Base-by-base conservation (phyloP, 306 rosid species). In the Crataegus laevigata region DNA sequence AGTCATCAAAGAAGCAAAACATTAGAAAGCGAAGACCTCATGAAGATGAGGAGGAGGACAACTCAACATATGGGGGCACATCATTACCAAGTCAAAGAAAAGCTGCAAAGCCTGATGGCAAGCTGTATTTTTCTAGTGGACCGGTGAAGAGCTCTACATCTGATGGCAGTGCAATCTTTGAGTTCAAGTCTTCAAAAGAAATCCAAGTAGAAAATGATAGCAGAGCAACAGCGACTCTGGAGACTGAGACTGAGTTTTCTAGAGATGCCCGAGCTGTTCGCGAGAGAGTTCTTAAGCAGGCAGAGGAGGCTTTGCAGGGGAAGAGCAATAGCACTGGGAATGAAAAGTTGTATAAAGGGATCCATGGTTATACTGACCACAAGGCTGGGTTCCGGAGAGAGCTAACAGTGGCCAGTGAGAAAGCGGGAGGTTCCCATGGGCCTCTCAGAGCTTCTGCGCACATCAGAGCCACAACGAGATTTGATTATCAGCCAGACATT, bases 391-490 rank as follows among this genome's bases (percentile, higher is more conserved):
- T 92, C 70, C 87, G 94, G 34, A 85, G 98, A 71, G 98, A 90
- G 85, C 91, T 84, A 54, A 92, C 94, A 8, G 81, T 92, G 80
- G 85, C 96, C 25, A 87, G 97, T 68, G 94, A 89, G 82, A 91
- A 91, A 81, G 97, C 94, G 22, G 94, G 94, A 58, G 97, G 96
- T 24, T 64, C 96, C 50, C 98, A 92, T 85, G 98, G 96, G 61
- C 96, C 98, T 11, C 89, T 92, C 65, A 84, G 98, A 79, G 96
- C 98, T 77, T 92, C 94, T 29, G 94, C 98, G 79, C 96, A 92
- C 76, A 92, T 92, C 54, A 90, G 98, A 82, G 85, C 87, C 79
- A 85, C 94, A 13, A 88, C 91, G 19, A 84, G 98, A 78, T 88
- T 90, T 83, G 94, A 92, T 89, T 92, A 92, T 84, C 96, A 92